phyloP scores from a whole-genome alignment of 129 eudicot genomes.

The Cynara cardunculus region DNA sequence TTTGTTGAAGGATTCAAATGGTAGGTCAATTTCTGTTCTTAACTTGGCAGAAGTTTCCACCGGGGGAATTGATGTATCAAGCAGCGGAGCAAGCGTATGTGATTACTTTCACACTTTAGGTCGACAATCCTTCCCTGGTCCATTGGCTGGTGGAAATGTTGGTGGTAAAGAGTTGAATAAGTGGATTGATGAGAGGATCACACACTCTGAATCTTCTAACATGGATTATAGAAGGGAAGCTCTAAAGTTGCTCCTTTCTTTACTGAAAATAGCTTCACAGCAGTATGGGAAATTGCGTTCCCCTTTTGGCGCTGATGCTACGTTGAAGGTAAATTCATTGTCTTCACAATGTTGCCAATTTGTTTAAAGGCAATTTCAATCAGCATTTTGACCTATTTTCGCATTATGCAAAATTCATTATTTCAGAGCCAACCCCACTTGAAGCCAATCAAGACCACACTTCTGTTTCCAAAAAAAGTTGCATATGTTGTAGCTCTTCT shows the following conservation, averaged over 20 bases:
- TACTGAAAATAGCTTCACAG: constrained; percentile 80
- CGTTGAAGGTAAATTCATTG: constrained; percentile 46
- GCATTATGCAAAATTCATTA: too few relatives aligned
- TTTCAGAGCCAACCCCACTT: too few relatives aligned
- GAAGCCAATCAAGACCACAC: too few relatives aligned
- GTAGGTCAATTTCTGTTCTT: constrained; percentile 56
- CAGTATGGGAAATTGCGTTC: constrained; percentile 95
- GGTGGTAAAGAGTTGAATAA: constrained; percentile 71
- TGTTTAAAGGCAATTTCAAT: too few relatives aligned
- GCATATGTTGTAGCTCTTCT: too few relatives aligned
- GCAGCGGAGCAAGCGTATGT: constrained; percentile 32
- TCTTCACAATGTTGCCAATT: too few relatives aligned
- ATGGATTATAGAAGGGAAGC: constrained; percentile 49
- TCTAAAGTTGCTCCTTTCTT: constrained; percentile 67
- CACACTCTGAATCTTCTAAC: constrained; percentile 41
- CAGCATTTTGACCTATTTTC: too few relatives aligned
- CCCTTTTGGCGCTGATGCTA: constrained; percentile 75
- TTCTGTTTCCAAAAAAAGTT: too few relatives aligned
- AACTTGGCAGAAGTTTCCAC: constrained; percentile 66
- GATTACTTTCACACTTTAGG: constrained; percentile 66
- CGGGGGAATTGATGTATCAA: constrained; percentile 36
- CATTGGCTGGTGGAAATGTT: constrained; percentile 78
- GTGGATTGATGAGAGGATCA: constrained; percentile 90
- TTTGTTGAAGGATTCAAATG: constrained; percentile 46
- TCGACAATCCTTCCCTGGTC: constrained; percentile 80